Evolutionary conservation across 2,329 filamentous ascomycete genomes (phyloP), one percentile per base, ranked within the genome.

Genomic region (Cercospora nicotianae): DNA sequence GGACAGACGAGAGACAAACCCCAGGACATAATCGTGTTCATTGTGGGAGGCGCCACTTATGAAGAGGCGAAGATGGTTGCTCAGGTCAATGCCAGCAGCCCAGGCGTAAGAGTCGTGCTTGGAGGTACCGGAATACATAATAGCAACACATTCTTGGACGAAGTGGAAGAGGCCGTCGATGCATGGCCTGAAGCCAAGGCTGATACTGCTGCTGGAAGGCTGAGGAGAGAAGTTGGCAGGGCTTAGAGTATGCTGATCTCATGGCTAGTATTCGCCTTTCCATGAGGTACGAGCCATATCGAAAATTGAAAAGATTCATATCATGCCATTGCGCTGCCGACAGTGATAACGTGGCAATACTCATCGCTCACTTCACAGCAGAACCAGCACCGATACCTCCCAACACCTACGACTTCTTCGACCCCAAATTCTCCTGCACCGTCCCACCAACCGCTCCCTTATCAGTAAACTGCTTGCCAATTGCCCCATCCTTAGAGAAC

Each of bases 61-160:
- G 95, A 99, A 79, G 95, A 99, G 80, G 94, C 95, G 5, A 97
- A 97, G 82, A 93, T 93, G 85, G 89, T 98, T 45, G 93, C 95
- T n/a, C 89, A 94, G 73, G 89, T 99, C 67, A 99, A 99, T 81
- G 93, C 93, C 18, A 92, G 90, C 66, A 91, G 91, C 10, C 94
- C 94, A 0, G 95, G 95, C 0, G 86, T 98, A 9, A 87, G 95
- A 65, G 90, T 99, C 3, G 93, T 98, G 10, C 82, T 99, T 5
- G 94, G 93, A 9, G 94, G 93, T 3, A 98, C 95, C 0, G 89
- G 87, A 6, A 86, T 99, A 72, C 92, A 97, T 75, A 99, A 97
- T 76, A 93, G 93, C 70, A 86, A 87, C 10, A 92, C 89, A 0
- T 99, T 98, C 78, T 80, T 98, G 71, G 93, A 96, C 74, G 94